Conservation (phyloP, 2,329 filamentous ascomycete genomes). For the Fusarium musae region DNA sequence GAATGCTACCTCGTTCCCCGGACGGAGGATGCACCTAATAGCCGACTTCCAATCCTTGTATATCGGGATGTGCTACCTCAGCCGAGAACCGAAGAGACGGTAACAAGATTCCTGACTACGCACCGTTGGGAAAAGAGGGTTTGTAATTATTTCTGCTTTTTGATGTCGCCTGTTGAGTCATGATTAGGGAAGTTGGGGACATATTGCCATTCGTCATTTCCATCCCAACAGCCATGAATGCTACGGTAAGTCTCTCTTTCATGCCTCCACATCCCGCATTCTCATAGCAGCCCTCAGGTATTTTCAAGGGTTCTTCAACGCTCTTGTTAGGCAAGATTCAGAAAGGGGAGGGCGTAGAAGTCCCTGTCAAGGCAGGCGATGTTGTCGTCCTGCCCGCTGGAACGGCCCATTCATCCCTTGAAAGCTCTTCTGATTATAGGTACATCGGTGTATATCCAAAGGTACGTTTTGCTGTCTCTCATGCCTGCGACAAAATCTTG, state of each 20-base stretch:
- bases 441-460: neutral
- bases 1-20: neutral
- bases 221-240: conserved; percentile 2
- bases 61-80: neutral
- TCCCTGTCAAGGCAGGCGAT: neutral
- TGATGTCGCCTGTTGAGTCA: too few relatives aligned
- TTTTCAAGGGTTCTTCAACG: neutral
- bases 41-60: neutral
- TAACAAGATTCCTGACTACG: neutral
- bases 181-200: neutral
- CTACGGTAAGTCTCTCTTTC: too few relatives aligned
- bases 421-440: neutral
- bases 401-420: neutral
- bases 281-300: too few relatives aligned
- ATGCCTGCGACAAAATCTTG: too few relatives aligned
- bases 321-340: neutral
- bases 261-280: too few relatives aligned
- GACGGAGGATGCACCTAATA: neutral
- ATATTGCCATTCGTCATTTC: neutral
- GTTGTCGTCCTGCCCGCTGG: neutral
- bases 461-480: too few relatives aligned
- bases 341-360: neutral
- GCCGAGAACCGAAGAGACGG: neutral
- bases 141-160: neutral
- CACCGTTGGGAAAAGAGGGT: neutral